phyloP scores from a whole-genome alignment of 2,329 filamentous ascomycete genomes.

The Massarina eburnea region DNA sequence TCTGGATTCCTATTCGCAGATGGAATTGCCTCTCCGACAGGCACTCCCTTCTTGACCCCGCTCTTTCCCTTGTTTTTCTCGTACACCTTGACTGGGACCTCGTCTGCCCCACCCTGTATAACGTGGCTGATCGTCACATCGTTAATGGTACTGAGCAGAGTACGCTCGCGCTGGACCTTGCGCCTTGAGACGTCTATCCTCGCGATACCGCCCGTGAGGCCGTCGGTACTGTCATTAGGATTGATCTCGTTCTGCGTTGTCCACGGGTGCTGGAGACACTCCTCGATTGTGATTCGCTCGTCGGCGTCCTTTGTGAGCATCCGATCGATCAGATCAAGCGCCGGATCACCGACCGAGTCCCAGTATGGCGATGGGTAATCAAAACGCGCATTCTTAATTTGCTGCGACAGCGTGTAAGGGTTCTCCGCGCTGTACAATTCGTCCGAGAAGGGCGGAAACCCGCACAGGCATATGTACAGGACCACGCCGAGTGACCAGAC shows the following conservation, averaged over 20 bases:
- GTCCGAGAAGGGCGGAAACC: slow-evolving; percentile 95
- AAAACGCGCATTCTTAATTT: slow-evolving; percentile 86
- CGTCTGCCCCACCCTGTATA: slow-evolving; percentile 57
- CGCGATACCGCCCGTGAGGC: slow-evolving; percentile 82
- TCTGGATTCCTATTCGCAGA: slow-evolving; percentile 66
- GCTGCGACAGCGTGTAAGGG: slow-evolving; percentile 82
- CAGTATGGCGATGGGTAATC: slow-evolving; percentile 97
- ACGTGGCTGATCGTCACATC: slow-evolving; percentile 66
- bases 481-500: slow-evolving; percentile 98
- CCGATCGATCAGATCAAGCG: slow-evolving; percentile 87
- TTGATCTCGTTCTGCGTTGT: slow-evolving; percentile 60
- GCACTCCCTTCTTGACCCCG: slow-evolving; percentile 14
- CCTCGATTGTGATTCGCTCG: slow-evolving; percentile 81
- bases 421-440: slow-evolving; percentile 81
- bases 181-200: slow-evolving; percentile 81
- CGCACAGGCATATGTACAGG: slow-evolving; percentile 94
- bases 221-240: slow-evolving; percentile 84
- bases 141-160: slow-evolving; percentile 80
- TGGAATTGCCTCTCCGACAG: slow-evolving; percentile 63
- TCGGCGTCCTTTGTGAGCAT: slow-evolving; percentile 91
- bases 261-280: slow-evolving; percentile 92
- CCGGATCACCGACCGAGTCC: slow-evolving; percentile 83
- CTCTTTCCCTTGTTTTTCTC: slow-evolving; percentile 40
- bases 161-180: slow-evolving; percentile 79
- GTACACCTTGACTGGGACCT: slow-evolving; percentile 46